Conservation (phyloP, 106 monocot species). For the Amphibolis antarctica region DNA sequence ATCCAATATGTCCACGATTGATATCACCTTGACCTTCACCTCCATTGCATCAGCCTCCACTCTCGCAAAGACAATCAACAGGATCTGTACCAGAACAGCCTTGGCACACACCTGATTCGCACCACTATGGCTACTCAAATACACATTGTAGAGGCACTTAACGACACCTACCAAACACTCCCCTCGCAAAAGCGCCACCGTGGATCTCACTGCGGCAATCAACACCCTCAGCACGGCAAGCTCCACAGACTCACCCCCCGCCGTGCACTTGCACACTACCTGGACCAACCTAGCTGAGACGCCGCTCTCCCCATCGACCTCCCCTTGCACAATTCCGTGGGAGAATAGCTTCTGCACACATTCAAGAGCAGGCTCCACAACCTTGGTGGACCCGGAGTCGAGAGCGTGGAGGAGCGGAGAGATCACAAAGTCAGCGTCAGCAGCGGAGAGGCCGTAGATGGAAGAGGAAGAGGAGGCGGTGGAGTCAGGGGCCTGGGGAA, state of each 20-base stretch:
- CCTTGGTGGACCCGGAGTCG: slow-evolving; percentile 23
- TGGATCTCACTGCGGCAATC: slow-evolving; percentile 55
- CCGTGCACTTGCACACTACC: slow-evolving; percentile 25
- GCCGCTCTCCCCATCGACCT: slow-evolving; percentile 7
- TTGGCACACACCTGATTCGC: slow-evolving; percentile 77
- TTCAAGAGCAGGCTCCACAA: slow-evolving; percentile 32
- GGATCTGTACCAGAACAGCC: slow-evolving; percentile 60
- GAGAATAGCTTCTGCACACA: slow-evolving; percentile 36
- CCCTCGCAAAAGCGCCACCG: slow-evolving; percentile 36
- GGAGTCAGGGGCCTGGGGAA: slow-evolving; percentile 20
- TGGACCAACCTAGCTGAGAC: slow-evolving; percentile 25
- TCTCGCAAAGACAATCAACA: slow-evolving; percentile 51
- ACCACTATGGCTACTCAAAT: slow-evolving; percentile 56
- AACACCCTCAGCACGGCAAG: slow-evolving; percentile 53
- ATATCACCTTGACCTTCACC: slow-evolving; percentile 33
- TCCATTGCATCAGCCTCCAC: slow-evolving; percentile 49
- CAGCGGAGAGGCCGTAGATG: slow-evolving; percentile 10
- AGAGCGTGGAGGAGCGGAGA: slow-evolving; percentile 19
- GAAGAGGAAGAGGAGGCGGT: slow-evolving; percentile 19
- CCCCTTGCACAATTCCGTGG: slow-evolving; percentile 10
- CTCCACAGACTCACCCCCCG: slow-evolving; percentile 63
- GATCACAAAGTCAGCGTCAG: slow-evolving; percentile 19
- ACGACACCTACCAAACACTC: slow-evolving; percentile 58
- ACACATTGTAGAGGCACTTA: slow-evolving; percentile 84
- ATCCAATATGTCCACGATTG: slow-evolving; percentile 71